Evolutionary conservation across 2,329 filamentous ascomycete species (phyloP), one percentile per base, ranked within the genome.

Genomic region (Dactylella cylindrospora): DNA sequence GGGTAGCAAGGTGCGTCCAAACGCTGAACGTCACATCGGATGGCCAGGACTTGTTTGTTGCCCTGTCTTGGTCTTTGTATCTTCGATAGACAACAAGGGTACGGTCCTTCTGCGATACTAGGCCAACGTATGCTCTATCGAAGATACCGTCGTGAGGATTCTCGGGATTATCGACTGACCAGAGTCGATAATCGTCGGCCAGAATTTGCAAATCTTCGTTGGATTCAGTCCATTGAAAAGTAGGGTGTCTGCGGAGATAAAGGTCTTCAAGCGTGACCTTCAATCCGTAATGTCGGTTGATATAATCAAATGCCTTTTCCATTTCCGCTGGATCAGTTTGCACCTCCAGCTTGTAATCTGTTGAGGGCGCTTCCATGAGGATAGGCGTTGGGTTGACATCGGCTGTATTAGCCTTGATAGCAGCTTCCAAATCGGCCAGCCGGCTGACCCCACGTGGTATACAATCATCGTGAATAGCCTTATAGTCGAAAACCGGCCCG

Each of bases 31-130:
- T 44, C 10, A 53, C 32, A 13, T 53, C 29, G 9, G 50, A 53
- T n/a, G 50, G 50, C 28, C 39, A 53, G 3, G 31, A 39, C 35
- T 36, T 53, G 23, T 45, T 45, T 10, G 20, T 22, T 7, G 50
- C 50, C 8, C 50, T 39, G 15, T 53, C 50, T 31, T 53, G 50
- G 50, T 53, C 50, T 28, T 53, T 53, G 20, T 53, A 53, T 17
- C 50, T 28, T 7, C 50, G 39, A 28, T 39, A 29, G 23, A 39
- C 28, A 26, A 53, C 50, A 2, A 53, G 13, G 2, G 40, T 41
- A 12, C 39, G 36, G 19, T 53, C 50, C 28, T 7, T 38, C 32
- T 53, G 50, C 7, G 50, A 53, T 5, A 53, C 32, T 25, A 29
- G 45, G 2, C 50, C 50, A 4, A 53, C 50, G 17, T 53, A 53